These are phyloP conservation scores for Chrysoporthe deuterocubensis DNA, from an alignment of 2,329 filamentous ascomycete genomes.

Conservation along the genomic window DNA sequence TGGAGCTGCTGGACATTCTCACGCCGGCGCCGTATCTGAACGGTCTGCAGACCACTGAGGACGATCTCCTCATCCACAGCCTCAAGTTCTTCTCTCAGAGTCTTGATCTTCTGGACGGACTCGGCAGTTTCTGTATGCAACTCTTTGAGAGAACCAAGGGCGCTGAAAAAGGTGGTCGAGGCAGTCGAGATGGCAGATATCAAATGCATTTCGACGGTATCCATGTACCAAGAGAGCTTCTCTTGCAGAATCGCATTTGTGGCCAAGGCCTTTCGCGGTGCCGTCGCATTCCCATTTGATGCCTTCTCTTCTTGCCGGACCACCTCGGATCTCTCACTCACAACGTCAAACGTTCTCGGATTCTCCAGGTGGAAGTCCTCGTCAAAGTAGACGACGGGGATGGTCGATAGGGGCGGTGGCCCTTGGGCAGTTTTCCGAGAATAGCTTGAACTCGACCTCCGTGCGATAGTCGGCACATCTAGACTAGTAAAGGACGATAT, in stretches of 20 bases:
- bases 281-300: slow-evolving; percentile 60
- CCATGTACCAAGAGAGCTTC: slow-evolving; percentile 99
- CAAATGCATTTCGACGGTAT: slow-evolving; percentile 95
- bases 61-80: slow-evolving; percentile 87
- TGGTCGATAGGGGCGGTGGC: slow-evolving; percentile 85
- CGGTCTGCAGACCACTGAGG: slow-evolving; percentile 79
- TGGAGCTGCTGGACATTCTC: slow-evolving; percentile 85
- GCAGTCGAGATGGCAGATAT: slow-evolving; percentile 96
- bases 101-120: slow-evolving; percentile 85
- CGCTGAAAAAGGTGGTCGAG: slow-evolving; percentile 94
- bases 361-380: slow-evolving; percentile 95
- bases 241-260: slow-evolving; percentile 98
- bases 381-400: slow-evolving; percentile 92
- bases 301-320: slow-evolving; percentile 68
- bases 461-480: slow-evolving; percentile 47
- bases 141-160: slow-evolving; percentile 86
- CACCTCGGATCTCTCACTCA: slow-evolving; percentile 96
- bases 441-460: slow-evolving; percentile 53
- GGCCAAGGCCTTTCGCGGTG: slow-evolving; percentile 82
- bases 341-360: slow-evolving; percentile 92
- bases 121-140: slow-evolving; percentile 90
- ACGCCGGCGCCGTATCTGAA: slow-evolving; percentile 78
- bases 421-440: slow-evolving; percentile 68
- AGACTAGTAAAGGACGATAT: slow-evolving; percentile 55
- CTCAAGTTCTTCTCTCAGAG: slow-evolving; percentile 76